Conservation (phyloP, 2,329 filamentous ascomycete genomes). For the Neocatenulostroma microsporum region DNA sequence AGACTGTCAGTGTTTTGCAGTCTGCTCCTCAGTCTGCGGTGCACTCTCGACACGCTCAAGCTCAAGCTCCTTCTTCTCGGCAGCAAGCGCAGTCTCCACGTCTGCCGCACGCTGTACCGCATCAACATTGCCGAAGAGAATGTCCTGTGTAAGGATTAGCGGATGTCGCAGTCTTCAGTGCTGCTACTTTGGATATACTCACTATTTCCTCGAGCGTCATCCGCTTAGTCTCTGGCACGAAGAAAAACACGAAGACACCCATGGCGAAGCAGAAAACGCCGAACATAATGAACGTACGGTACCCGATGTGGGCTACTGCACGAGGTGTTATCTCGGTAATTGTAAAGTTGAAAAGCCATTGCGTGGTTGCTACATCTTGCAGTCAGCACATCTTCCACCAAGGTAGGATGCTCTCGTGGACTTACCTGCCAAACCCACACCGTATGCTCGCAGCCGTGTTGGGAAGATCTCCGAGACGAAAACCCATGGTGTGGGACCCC, state of each 20-base stretch:
- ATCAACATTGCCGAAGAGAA: slow-evolving; percentile 34
- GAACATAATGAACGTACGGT: slow-evolving; percentile 36
- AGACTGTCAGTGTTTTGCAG: no score
- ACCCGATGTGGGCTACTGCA: slow-evolving; percentile 34
- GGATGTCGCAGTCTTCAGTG: no score
- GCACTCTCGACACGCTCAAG: no score
- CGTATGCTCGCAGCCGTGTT: slow-evolving; percentile 43
- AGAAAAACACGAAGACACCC: slow-evolving; percentile 28
- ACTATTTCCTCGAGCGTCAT: slow-evolving; percentile 25
- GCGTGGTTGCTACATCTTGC: slow-evolving; percentile 39
- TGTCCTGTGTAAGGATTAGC: no score
- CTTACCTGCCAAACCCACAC: slow-evolving; percentile 53
- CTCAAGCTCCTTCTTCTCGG: slow-evolving; percentile 6
- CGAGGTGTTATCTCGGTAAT: slow-evolving; percentile 36
- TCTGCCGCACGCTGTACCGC: slow-evolving; percentile 20
- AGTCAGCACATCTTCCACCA: no score
- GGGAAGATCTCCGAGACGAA: slow-evolving; percentile 46
- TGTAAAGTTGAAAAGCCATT: slow-evolving; percentile 38
- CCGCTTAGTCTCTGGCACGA: slow-evolving; percentile 17
- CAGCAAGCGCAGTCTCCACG: slow-evolving; percentile 2
- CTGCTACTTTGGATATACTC: no score
- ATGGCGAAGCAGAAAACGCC: slow-evolving; percentile 31
- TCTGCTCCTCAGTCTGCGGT: no score
- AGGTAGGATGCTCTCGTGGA: no score
- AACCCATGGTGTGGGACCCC: slow-evolving; percentile 47